Evolutionary conservation across 495 filamentous ascomycete species (phyloP), one percentile per base, ranked within the genome.

Genomic region (Hyaloscypha finlandica): DNA sequence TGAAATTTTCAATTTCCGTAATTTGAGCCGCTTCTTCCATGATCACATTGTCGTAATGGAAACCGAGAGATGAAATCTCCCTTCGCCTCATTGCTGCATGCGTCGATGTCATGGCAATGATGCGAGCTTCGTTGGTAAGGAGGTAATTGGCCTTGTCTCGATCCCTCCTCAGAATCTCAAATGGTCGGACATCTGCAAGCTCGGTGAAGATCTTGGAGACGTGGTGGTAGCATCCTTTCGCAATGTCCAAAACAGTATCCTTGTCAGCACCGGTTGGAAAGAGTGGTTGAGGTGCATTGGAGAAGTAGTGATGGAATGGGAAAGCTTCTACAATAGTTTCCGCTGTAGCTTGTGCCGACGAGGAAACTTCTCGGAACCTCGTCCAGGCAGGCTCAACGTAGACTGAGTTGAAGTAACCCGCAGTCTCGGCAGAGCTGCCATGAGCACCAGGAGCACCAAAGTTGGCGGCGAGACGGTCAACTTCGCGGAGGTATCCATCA

Each of bases 21-120:
- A 98, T 96, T 71, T 99, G 95, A 25, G 95, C 95, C 3, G 95
- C 93, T 80, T 99, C 95, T 84, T 99, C 95, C 94, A 99, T 97
- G 59, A 99, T 83, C 16, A 99, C 90, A 70, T 97, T 98, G 78
- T 98, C 94, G 71, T 98, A 99, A 69, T 93, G 91, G 82, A 99
- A 98, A 6, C 95, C 96, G 54, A 97, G 83, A 22, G 86, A 83
- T 0, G 92, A 89, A 71, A 99, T 99, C 72, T 98, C 95, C 67
- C 91, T 88, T 58, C 93, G 84, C 65, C 94, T 89, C 89, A 99
- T 99, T n/a, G 95, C 95, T 12, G 95, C 96, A 78, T 99, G 95
- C 1, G 95, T 99, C 3, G 92, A 93, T 11, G 95, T 99, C 96
- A 98, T 98, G 61, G 95, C 95, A 68, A 99, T 90, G 57, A 99